Percentiles rank a stretch among this genome's conserved stretches.
Evolutionary conservation across 208 protist genomes (phyloP).

Genomic region (Crithidia sp.): DNA sequence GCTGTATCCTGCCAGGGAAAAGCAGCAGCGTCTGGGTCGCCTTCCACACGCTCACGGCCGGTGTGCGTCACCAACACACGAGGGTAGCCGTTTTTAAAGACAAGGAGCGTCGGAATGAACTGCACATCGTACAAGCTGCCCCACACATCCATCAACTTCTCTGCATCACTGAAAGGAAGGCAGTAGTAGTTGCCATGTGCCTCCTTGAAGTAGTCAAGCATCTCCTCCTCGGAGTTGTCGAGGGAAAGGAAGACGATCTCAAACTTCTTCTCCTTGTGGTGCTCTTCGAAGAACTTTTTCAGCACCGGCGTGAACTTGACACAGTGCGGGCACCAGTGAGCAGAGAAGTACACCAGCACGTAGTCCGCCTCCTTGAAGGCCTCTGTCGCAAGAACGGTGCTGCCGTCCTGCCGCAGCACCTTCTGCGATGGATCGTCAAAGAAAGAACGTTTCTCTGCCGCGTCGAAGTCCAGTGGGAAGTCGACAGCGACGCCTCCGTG

Average conservation of each 20-base stretch:
- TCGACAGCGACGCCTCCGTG: background rate
- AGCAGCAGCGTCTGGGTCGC: conserved; percentile 3
- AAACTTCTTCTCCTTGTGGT: conserved; percentile 49
- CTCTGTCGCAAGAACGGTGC: conserved; percentile 12
- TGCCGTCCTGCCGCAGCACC: conserved; percentile 50
- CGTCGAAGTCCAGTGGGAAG: background rate
- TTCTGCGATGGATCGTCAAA: conserved; percentile 14
- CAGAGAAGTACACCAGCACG: conserved; percentile 81
- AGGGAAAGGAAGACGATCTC: conserved; percentile 73
- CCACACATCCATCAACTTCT: conserved; percentile 17
- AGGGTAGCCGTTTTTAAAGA: conserved; percentile 45
- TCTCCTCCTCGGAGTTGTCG: conserved; percentile 50
- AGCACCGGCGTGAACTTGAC: conserved; percentile 74
- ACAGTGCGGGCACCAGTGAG: conserved; percentile 88
- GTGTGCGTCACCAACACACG: conserved; percentile 1
- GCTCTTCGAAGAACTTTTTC: conserved; percentile 48
- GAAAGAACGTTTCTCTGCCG: background rate
- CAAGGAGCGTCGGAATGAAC: conserved; percentile 47
- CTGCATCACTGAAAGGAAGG: conserved; percentile 45
- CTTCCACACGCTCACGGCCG: conserved; percentile 16
- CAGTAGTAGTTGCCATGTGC: conserved; percentile 57
- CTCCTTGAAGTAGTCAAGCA: conserved; percentile 52
- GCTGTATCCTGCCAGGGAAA: conserved; percentile 39
- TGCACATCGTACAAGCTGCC: conserved; percentile 23
- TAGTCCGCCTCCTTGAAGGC: conserved; percentile 40